Base-by-base conservation (phyloP, 129 eudicot genomes). In the Cynara cardunculus region DNA sequence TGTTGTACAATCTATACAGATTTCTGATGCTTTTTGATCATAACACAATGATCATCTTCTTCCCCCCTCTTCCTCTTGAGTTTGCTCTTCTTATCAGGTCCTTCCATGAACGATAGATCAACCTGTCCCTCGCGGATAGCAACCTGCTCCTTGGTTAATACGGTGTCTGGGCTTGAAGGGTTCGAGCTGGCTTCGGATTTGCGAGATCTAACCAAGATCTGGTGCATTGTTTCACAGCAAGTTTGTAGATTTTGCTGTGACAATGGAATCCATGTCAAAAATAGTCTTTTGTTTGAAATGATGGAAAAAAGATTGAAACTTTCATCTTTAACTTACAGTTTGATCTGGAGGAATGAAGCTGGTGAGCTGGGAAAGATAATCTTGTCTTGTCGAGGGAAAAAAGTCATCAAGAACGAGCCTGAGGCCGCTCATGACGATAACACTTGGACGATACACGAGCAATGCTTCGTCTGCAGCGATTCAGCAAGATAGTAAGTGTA, bases 161-260 rank as follows among this genome's bases (percentile, higher is more conserved):
- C 93, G 0, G 90, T 87, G 5, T 85, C 93, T 6, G 93, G 89
- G 62, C 97, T 92, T 18, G 89, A 81, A 37, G 94, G 94, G 71
- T 82, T 65, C 7, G 28, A 67, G 18, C 69, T 37, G 1, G 39
- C 59, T 25, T 76, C 71, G 9, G 46, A 25, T 56, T 76, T 77
- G 69, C 69, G 39, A 53, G 12, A 74, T 49, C 72, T 25, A 26
- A 39, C 62, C 73, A 86, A 5, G 66, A 66, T 27, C 18, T 84
- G 76, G 66, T 37, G 72, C 82, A 86, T 81, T 72, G 53, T 76
- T 59, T 74, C 35, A 12, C 78, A 72, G 74, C 97, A 92, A 81
- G 86, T 75, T 79, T 71, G 64, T 56, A 90, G 13, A 25, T 87
- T 81, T 31, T 85, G 78, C 97, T 92, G 79, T 61, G 19, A 22